These are phyloP conservation scores for Lantana camara DNA, from an alignment of 257 asterid genomes.

Conservation along the genomic window DNA sequence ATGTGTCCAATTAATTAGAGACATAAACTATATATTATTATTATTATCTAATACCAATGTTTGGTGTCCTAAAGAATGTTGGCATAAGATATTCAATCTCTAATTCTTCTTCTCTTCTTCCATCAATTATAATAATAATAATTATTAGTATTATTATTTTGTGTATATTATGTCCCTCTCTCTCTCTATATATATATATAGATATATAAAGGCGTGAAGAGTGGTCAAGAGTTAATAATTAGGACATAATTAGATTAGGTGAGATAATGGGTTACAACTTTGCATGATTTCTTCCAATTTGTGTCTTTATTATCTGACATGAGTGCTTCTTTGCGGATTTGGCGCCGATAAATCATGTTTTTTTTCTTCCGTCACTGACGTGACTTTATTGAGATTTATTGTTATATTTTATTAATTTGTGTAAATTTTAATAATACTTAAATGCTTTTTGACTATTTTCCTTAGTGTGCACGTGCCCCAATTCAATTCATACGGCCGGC, in stretches of 20 bases:
- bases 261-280: too few species aligned
- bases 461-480: neutral
- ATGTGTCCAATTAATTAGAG: neutral
- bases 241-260: too few species aligned
- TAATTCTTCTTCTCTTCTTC: neutral
- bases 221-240: too few species aligned
- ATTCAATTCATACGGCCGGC: too few species aligned
- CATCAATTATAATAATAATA: neutral
- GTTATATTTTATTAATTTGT: too few species aligned
- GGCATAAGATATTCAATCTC: constrained; percentile 25
- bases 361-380: neutral
- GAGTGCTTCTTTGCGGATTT: neutral
- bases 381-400: too few species aligned
- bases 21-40: too few species aligned
- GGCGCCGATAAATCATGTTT: neutral
- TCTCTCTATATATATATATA: too few species aligned
- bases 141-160: too few species aligned
- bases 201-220: constrained; percentile 2
- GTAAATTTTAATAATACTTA: too few species aligned
- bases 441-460: too few species aligned
- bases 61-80: constrained; percentile 24
- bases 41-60: too few species aligned
- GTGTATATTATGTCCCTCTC: neutral
- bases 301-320: neutral
- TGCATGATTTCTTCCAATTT: neutral